These are phyloP conservation scores for Carex scoparia DNA, from an alignment of 176 grass and related monocot genomes.

Conservation along the genomic window DNA sequence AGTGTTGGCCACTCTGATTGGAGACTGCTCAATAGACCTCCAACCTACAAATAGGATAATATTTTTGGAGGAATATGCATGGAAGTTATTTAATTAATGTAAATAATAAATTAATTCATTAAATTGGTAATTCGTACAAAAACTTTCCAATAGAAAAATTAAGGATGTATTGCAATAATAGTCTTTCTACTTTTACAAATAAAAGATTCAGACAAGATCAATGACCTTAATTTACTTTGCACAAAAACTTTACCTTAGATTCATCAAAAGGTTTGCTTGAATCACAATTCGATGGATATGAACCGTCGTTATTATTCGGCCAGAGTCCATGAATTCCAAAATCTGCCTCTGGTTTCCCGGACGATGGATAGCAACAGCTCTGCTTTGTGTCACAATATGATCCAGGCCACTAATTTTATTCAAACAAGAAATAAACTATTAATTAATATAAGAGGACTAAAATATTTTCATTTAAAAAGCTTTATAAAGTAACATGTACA, in stretches of 20 bases:
- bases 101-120: background rate
- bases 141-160: background rate
- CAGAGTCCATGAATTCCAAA: constrained; percentile 97
- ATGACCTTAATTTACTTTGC: background rate
- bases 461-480: background rate
- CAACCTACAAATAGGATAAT: constrained; percentile 33
- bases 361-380: constrained; percentile 82
- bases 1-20: constrained; percentile 65
- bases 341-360: constrained; percentile 79
- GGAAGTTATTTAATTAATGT: background rate
- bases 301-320: constrained; percentile 86
- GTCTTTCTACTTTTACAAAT: background rate
- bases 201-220: background rate
- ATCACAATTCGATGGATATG: constrained; percentile 85
- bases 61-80: background rate
- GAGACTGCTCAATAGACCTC: constrained; percentile 44
- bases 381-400: constrained; percentile 75
- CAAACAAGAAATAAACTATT: background rate
- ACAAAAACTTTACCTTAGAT: constrained; percentile 42
- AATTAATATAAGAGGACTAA: background rate
- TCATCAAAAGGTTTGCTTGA: constrained; percentile 38
- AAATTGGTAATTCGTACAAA: background rate
- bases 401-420: constrained; percentile 73
- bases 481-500: background rate
- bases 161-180: background rate